A percentile compares a stretch with the other conserved stretches of the same genome.
phyloP scores from a whole-genome alignment of 2,329 filamentous ascomycete genomes.

The Phaeosphaeriaceae sp. region DNA sequence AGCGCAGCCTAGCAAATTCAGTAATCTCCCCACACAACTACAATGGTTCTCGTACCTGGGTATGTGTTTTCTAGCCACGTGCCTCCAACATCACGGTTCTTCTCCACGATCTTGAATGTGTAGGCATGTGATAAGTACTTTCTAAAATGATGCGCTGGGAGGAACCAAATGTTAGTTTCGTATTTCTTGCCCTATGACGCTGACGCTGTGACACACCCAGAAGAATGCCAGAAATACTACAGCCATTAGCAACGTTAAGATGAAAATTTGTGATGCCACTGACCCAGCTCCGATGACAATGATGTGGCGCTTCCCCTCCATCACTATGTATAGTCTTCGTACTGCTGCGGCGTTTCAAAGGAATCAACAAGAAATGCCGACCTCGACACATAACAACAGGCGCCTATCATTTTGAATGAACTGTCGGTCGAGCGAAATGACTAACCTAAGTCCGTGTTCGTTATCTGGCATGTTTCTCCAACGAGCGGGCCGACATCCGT shows the following conservation, averaged over 20 bases:
- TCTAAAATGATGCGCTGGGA: conserved; percentile 8
- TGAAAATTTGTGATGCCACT: not conserved
- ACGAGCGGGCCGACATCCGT: not conserved
- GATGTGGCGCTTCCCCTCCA: conserved; percentile 7
- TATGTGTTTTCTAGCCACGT: conserved; percentile 15
- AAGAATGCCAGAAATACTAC: conserved; percentile 3
- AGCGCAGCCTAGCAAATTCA: conserved; percentile 3
- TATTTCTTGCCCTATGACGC: not conserved
- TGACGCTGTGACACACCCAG: not conserved
- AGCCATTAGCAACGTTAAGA: not conserved
- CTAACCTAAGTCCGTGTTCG: not conserved
- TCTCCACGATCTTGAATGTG: conserved; percentile 11
- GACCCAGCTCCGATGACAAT: conserved; percentile 9
- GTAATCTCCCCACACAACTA: not conserved
- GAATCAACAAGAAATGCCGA: not conserved
- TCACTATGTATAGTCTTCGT: not conserved
- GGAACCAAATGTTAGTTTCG: not conserved
- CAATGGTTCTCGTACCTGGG: conserved; percentile 2
- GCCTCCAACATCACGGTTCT: conserved; percentile 15
- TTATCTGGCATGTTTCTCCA: not conserved
- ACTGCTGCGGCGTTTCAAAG: not conserved
- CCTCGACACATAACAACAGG: not conserved
- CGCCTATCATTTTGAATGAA: too few relatives aligned
- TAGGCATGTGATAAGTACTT: conserved; percentile 4
- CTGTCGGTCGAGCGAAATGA: not conserved